These are phyloP conservation scores for Zopfochytrium polystomum DNA, from an alignment of 371 early-diverging fungal species.

Conservation along the genomic window DNA sequence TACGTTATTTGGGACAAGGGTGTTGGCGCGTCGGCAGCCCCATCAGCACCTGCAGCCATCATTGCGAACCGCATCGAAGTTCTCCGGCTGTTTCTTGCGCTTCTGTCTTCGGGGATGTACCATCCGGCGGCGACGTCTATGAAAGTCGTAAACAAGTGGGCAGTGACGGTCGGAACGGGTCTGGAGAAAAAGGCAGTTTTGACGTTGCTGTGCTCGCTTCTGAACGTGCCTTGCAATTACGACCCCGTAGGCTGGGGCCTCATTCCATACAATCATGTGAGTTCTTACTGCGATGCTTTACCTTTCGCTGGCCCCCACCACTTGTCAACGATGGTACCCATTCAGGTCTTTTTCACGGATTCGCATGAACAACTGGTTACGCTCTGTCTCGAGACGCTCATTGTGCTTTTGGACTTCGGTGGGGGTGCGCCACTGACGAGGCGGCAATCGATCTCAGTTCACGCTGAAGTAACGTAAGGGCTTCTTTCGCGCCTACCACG, in stretches of 20 bases:
- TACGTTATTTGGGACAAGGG: constrained; percentile 66
- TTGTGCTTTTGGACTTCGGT: constrained; percentile 65
- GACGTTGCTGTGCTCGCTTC: constrained; percentile 72
- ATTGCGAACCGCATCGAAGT: constrained; percentile 71
- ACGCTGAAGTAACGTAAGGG: too few species aligned
- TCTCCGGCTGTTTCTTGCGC: constrained; percentile 66
- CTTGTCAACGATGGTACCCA: too few species aligned
- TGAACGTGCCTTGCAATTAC: constrained; percentile 76
- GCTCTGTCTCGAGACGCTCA: constrained; percentile 62
- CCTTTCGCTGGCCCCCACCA: too few species aligned
- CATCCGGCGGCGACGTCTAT: constrained; percentile 59
- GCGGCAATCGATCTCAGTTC: constrained; percentile 15
- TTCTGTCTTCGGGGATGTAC: constrained; percentile 80
- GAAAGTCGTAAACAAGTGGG: constrained; percentile 26
- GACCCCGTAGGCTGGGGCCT: constrained; percentile 78
- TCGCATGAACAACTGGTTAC: constrained; percentile 68
- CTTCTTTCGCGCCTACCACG: too few species aligned
- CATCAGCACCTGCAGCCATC: constrained; percentile 45
- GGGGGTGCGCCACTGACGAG: constrained; percentile 4
- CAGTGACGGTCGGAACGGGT: too few species aligned
- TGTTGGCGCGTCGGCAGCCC: constrained; percentile 60
- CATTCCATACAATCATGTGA: constrained; percentile 82
- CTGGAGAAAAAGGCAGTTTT: constrained; percentile 47
- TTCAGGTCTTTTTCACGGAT: constrained; percentile 68
- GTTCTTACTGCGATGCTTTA: too few species aligned